phyloP scores from a whole-genome alignment of 1,284 basidiomycete species.

The Ustilago sp. region DNA sequence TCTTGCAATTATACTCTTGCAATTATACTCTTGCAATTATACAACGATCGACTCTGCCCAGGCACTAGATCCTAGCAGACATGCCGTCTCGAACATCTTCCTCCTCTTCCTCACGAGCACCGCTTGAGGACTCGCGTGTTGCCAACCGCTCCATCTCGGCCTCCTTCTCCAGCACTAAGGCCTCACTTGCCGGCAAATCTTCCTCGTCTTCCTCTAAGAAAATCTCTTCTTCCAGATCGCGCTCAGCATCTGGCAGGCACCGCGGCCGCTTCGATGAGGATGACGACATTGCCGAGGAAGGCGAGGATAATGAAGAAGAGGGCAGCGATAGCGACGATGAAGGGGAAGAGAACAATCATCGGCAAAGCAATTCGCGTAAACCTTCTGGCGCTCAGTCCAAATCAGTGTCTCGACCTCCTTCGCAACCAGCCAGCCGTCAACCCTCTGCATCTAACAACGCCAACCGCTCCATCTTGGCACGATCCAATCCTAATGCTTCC shows the following conservation, averaged over 20 bases:
- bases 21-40: neutral
- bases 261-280: slow-evolving; percentile 50
- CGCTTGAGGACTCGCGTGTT: slow-evolving; percentile 41
- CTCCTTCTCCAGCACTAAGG: slow-evolving; percentile 47
- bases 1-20: neutral
- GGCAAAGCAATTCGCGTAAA: slow-evolving; percentile 21
- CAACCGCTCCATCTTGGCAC: slow-evolving; percentile 43
- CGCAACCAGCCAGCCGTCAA: slow-evolving; percentile 39
- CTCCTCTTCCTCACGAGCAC: slow-evolving; percentile 35
- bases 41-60: neutral
- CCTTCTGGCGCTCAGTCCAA: slow-evolving; percentile 23
- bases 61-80: neutral
- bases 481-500: slow-evolving; percentile 47
- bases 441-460: slow-evolving; percentile 39
- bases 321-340: slow-evolving; percentile 38
- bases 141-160: slow-evolving; percentile 52
- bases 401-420: slow-evolving; percentile 20
- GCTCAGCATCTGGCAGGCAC: slow-evolving; percentile 40
- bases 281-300: slow-evolving; percentile 43
- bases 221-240: slow-evolving; percentile 29
- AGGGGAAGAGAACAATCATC: slow-evolving; percentile 23
- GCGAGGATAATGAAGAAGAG: slow-evolving; percentile 24
- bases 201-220: slow-evolving; percentile 28
- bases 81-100: slow-evolving; percentile 43
- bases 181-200: slow-evolving; percentile 37